Base-by-base conservation (phyloP, 2,329 filamentous ascomycete genomes). In the Rasamsonia emersonii region DNA sequence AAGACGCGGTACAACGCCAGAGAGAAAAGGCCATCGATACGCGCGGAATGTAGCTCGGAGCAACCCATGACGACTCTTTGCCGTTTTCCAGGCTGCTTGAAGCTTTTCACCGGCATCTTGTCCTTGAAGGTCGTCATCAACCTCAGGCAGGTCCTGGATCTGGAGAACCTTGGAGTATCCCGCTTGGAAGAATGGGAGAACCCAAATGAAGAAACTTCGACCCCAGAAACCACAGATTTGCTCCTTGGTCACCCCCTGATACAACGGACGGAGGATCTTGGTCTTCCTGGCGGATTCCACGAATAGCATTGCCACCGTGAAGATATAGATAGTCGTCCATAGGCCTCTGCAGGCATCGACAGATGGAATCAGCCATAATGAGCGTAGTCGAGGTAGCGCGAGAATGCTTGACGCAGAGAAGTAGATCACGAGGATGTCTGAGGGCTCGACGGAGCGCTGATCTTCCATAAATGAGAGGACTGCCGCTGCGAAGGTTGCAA, bases 161-260 rank as follows among this genome's bases (percentile, higher is more conserved):
- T 42, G 39, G 15, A 68, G 35, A 4, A 54, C 41, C 5, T 56
- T 61, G 3, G 50, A 54, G 49, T 61, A 70, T 1, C 68, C 67
- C 11, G 50, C 50, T 10, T 55, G 52, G 15, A 74, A 60, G 4
- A 72, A 43, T 2, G 57, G 53, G 20, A 61, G 64, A 18, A 70
- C 49, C 68, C 68, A 72, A 47, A 56, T 64, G 41, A 71, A 71
- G n/a, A 65, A 42, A 2, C 51, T 54, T 10, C 55, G 50, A 28
- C 49, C 63, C 44, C 64, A 61, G 13, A 67, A 43, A 4, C 67
- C 59, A 36, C 60, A 64, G 9, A 62, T 65, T 14, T 59, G 59
- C 43, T 74, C 68, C 5, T 11, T 9, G 26, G 26, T 29, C 9
- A 19, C 13, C 11, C 17, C 18, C 13, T 27, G 21, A 27, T 35